These are phyloP conservation scores for Millerozyma miso DNA, from an alignment of 805 yeast species.

Conservation along the genomic window DNA sequence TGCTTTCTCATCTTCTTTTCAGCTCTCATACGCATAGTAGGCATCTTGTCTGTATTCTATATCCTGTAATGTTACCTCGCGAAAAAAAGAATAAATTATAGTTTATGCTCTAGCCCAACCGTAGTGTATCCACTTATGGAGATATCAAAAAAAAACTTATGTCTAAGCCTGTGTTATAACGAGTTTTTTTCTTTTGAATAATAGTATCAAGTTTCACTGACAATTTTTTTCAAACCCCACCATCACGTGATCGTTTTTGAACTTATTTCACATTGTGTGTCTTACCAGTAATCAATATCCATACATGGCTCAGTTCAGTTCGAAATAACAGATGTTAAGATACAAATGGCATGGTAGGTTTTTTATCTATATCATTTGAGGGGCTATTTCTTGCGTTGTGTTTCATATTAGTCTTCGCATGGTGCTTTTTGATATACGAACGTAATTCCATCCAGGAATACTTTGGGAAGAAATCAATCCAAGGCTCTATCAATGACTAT, in stretches of 20 bases:
- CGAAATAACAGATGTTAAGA: neutral
- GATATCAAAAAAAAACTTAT: too few species aligned
- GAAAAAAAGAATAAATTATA: neutral
- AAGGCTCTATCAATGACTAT: conserved; percentile 18
- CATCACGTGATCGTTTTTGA: neutral
- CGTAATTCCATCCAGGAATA: conserved; percentile 22
- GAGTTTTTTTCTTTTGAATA: neutral
- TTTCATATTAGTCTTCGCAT: conserved; percentile 12
- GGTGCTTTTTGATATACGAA: conserved; percentile 22
- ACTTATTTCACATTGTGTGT: too few species aligned
- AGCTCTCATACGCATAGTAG: conserved; percentile 35
- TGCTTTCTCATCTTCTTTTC: conserved; percentile 46
- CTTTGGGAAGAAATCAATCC: neutral
- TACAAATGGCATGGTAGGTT: neutral
- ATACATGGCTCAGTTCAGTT: too few species aligned
- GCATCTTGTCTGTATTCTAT: conserved; percentile 21
- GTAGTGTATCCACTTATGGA: too few species aligned
- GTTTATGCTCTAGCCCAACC: too few species aligned
- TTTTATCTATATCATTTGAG: conserved; percentile 5
- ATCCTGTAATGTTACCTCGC: neutral
- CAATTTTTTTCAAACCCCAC: neutral
- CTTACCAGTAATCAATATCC: too few species aligned
- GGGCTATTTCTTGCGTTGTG: conserved; percentile 12
- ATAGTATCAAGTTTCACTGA: too few species aligned
- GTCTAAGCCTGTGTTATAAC: too few species aligned